These are phyloP conservation scores for Barnettozyma botsteinii DNA, from an alignment of 805 yeast species.

Conservation along the genomic window DNA sequence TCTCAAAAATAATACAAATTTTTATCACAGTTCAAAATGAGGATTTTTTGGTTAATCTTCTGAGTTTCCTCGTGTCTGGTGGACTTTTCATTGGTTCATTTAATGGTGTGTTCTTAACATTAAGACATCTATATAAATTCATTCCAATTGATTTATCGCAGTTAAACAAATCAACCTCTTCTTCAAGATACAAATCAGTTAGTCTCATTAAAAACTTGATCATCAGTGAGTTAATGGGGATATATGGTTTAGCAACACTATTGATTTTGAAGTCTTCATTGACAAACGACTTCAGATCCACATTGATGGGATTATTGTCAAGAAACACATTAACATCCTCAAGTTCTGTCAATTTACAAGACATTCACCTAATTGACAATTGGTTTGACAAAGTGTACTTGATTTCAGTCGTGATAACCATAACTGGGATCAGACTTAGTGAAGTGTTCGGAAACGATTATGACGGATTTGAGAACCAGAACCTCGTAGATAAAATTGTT, in stretches of 20 bases:
- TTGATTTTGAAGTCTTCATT: conserved; percentile 35
- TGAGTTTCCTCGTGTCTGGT: conserved; percentile 48
- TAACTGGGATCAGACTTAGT: conserved; percentile 16
- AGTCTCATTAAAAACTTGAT: conserved; percentile 35
- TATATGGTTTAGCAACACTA: conserved; percentile 35
- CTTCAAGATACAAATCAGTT: conserved; percentile 21
- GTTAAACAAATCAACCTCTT: conserved; percentile 9
- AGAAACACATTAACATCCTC: conserved; percentile 10
- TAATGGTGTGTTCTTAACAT: conserved; percentile 57
- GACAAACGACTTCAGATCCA: conserved; percentile 29
- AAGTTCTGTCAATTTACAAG: conserved; percentile 16
- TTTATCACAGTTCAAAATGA: conserved; percentile 30
- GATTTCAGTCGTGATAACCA: conserved; percentile 27
- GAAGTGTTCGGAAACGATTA: conserved; percentile 18
- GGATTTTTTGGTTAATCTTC: conserved; percentile 31
- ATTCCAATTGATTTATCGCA: conserved; percentile 32
- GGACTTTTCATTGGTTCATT: conserved; percentile 56
- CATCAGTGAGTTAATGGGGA: conserved; percentile 33
- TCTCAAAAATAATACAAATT: conserved; percentile 30
- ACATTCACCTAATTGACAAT: conserved; percentile 27
- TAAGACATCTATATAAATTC: conserved; percentile 43
- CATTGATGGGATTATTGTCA: conserved; percentile 27
- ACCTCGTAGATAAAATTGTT: conserved; percentile 12
- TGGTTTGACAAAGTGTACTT: conserved; percentile 38
- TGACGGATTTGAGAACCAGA: conserved; percentile 20